Evolutionary conservation across 176 grass and related monocot genomes (phyloP).

Genomic region (Aegilops bicornis): DNA sequence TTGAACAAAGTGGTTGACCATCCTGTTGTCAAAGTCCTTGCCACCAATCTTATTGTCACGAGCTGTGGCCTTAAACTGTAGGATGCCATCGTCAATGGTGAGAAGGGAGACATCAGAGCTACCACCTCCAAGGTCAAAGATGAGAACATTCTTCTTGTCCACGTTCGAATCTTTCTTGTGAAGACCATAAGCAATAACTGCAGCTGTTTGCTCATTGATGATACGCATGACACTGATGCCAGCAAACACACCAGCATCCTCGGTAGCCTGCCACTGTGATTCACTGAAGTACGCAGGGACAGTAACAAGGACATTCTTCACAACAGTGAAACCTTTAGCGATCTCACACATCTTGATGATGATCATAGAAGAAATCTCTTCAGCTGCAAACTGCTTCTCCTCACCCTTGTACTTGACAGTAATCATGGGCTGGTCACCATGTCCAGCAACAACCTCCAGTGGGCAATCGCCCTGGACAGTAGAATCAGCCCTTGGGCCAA

Average conservation of each 20-base stretch:
- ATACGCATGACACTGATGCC: conserved; percentile 56
- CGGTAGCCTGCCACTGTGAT: conserved; percentile 60
- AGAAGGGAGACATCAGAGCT: conserved; percentile 60
- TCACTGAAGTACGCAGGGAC: conserved; percentile 57
- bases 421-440: conserved; percentile 55
- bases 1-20: conserved; percentile 65
- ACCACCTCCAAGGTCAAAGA: conserved; percentile 60
- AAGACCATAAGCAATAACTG: conserved; percentile 56
- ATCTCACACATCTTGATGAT: conserved; percentile 63
- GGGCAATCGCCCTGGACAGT: conserved; percentile 61
- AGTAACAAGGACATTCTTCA: conserved; percentile 44
- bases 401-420: conserved; percentile 61
- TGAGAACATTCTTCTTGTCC: conserved; percentile 59
- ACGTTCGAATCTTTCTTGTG: conserved; percentile 46
- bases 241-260: conserved; percentile 57
- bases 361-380: conserved; percentile 30
- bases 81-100: conserved; percentile 55
- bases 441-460: conserved; percentile 52
- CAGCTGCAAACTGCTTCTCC: conserved; percentile 43
- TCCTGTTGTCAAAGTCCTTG: conserved; percentile 65
- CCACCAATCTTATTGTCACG: conserved; percentile 62
- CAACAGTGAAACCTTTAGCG: conserved; percentile 20
- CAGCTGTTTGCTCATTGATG: conserved; percentile 44
- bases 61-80: conserved; percentile 54
- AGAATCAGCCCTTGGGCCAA: neutral